These are phyloP conservation scores for Nectriaceae sp. DNA, from an alignment of 2,329 filamentous ascomycete species.

Conservation along the genomic window DNA sequence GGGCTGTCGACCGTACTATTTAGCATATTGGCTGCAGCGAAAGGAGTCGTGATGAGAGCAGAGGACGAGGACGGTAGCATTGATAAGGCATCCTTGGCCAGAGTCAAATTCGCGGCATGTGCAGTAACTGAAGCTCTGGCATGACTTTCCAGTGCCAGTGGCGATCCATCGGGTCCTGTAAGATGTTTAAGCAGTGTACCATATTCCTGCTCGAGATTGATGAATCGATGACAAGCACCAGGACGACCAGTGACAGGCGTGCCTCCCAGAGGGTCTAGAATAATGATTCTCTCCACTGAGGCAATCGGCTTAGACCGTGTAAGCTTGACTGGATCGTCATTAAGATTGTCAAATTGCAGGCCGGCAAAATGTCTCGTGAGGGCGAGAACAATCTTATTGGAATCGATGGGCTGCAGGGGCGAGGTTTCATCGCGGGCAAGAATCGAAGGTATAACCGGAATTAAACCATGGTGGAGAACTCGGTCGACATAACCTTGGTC, in stretches of 20 bases:
- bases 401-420: conserved; percentile 41
- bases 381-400: conserved; percentile 70
- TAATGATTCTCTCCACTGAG: conserved; percentile 79
- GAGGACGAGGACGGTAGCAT: conserved; percentile 84
- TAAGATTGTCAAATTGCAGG: conserved; percentile 46
- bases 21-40: conserved; percentile 66
- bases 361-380: conserved; percentile 77
- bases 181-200: conserved; percentile 67
- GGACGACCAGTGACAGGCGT: conserved; percentile 64
- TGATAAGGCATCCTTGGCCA: conserved; percentile 70
- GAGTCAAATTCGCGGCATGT: conserved; percentile 69
- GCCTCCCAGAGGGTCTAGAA: conserved; percentile 84
- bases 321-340: conserved; percentile 30
- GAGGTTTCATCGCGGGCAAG: conserved; percentile 45
- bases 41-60: conserved; percentile 83
- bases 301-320: conserved; percentile 51
- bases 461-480: conserved; percentile 34
- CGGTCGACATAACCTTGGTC: conserved; percentile 34
- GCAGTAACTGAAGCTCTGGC: conserved; percentile 37
- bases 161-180: conserved; percentile 31
- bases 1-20: conserved; percentile 45
- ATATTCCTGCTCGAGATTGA: conserved; percentile 94
- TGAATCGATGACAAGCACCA: conserved; percentile 56
- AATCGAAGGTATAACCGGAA: conserved; percentile 43
- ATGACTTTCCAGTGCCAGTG: conserved; percentile 33